Conservation (phyloP, 2,329 filamentous ascomycete genomes). For the Hypoxylon sp. region DNA sequence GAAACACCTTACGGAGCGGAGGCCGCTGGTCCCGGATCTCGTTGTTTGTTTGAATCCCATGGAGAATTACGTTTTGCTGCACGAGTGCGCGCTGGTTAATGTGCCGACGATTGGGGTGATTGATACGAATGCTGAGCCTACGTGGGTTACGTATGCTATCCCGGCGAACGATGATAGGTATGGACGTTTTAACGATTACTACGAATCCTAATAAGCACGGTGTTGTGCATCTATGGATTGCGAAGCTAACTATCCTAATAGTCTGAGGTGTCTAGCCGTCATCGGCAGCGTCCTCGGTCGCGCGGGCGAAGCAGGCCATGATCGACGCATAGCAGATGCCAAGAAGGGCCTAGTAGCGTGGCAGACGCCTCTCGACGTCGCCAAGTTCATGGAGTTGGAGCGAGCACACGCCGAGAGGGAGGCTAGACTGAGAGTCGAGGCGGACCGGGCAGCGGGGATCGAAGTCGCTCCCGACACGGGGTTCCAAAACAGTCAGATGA, state of each 20-base stretch:
- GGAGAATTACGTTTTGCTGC: slow-evolving; percentile 91
- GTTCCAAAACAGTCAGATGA: slow-evolving; percentile 16
- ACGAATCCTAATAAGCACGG: background rate
- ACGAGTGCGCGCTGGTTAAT: slow-evolving; percentile 89
- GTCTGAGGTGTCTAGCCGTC: slow-evolving; percentile 84
- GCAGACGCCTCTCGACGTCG: slow-evolving; percentile 64
- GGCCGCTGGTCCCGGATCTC: slow-evolving; percentile 85
- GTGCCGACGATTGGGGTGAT: slow-evolving; percentile 96
- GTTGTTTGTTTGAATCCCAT: slow-evolving; percentile 93
- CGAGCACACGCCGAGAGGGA: background rate
- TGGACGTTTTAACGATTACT: slow-evolving; percentile 46
- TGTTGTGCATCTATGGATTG: background rate
- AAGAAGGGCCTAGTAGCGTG: slow-evolving; percentile 74
- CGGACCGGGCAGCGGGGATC: background rate
- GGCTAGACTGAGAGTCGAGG: background rate
- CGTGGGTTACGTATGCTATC: slow-evolving; percentile 96
- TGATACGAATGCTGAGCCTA: slow-evolving; percentile 92
- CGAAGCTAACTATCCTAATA: slow-evolving; percentile 46
- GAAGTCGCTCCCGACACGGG: background rate
- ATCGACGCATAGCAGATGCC: slow-evolving; percentile 75
- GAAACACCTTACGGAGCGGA: slow-evolving; percentile 72
- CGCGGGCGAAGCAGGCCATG: slow-evolving; percentile 84
- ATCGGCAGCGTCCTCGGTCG: slow-evolving; percentile 89
- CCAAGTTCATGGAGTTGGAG: slow-evolving; percentile 57
- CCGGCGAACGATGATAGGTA: slow-evolving; percentile 96